Evolutionary conservation across 768 basidiomycete genomes (phyloP).

Genomic region (Lactarius indigo): DNA sequence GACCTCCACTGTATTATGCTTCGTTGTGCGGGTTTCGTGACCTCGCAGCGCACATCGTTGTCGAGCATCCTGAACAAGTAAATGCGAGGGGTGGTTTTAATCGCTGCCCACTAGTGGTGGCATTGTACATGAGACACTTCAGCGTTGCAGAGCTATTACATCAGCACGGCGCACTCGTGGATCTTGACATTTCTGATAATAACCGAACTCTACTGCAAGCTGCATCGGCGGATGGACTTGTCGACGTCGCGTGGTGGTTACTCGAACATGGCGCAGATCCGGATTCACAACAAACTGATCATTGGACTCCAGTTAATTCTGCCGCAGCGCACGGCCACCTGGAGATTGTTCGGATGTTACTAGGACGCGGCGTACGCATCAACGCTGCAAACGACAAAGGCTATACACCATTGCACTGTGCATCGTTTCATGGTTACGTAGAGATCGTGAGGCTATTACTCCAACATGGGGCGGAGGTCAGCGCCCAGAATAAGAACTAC

Average conservation of each 20-base stretch:
- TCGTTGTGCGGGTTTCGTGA: too few species aligned
- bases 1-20: too few species aligned
- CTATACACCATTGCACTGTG: background rate
- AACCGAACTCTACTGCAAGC: background rate
- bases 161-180: too few species aligned
- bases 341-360: background rate
- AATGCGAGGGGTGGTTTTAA: background rate
- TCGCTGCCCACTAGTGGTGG: background rate
- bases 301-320: background rate
- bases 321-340: background rate
- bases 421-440: background rate
- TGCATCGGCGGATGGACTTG: background rate
- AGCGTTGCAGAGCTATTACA: background rate
- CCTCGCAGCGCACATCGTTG: too few species aligned
- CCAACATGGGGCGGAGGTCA: background rate
- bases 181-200: too few species aligned
- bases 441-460: background rate
- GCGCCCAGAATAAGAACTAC: background rate
- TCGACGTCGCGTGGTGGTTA: background rate
- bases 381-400: background rate
- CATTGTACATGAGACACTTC: background rate
- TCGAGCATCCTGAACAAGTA: too few species aligned
- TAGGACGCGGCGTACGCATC: too few species aligned
- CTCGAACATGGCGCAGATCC: background rate
- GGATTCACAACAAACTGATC: fast-evolving